Base-by-base conservation (phyloP, 2,329 filamentous ascomycete species). In the Pseudonectria buxi region DNA sequence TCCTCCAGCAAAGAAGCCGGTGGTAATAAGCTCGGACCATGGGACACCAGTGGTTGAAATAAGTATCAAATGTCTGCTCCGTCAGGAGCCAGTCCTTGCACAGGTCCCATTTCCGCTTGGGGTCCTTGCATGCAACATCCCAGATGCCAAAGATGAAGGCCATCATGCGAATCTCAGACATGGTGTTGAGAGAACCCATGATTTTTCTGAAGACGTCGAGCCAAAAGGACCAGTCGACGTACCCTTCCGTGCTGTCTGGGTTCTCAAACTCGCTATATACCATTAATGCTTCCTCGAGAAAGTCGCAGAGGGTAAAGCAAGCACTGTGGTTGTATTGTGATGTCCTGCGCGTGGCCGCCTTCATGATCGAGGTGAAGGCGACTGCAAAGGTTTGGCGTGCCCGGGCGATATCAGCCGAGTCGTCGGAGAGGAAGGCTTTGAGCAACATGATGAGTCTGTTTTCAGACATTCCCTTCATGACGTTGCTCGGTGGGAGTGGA, bases 21-120 rank as follows among this genome's bases (percentile, higher is more conserved):
- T 94, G 92, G 56, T 83, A 95, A 59, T 95, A 95, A 11, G 87
- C 83, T 41, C 89, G 77, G 14, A 95, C 86, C 89, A 95, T 94
- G 0, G 89, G 87, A 53, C 86, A 94, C 88, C 89, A 95, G 53
- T 95, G 87, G 54, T 84, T 90, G 63, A 95, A 95, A 42, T 87
- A 80, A 41, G 76, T 78, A 53, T 85, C 78, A 56, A 95, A 95
- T 3, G 83, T 74, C 16, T 80, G 71, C 35, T 84, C 80, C 6
- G 80, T 74, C 10, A 95, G 65, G 26, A 95, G 64, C 68, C 92
- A 89, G 14, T 79, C 76, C 18, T 83, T 51, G 55, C 86, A 94
- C 13, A 94, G 56, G 11, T 72, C 65, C 37, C 74, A 69, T 59
- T 90, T 94, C 32, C 84, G 74, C 33, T 68, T 64, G 3, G 80